These are phyloP conservation scores for Penicillium chermesinum DNA, from an alignment of 495 filamentous ascomycete genomes.

Conservation along the genomic window DNA sequence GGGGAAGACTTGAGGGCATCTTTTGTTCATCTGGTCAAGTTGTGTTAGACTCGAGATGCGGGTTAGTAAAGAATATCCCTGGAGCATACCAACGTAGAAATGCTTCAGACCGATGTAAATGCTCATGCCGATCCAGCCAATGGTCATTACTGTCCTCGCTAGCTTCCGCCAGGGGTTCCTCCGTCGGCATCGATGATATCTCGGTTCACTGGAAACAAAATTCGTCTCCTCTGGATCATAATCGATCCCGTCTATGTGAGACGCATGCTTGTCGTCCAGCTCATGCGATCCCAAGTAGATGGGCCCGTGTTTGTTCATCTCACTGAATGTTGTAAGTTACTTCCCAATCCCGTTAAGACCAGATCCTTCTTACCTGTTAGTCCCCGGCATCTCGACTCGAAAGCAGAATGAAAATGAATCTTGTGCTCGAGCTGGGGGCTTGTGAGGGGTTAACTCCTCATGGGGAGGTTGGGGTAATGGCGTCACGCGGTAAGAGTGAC, in stretches of 20 bases:
- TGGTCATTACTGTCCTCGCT: slow-evolving; percentile 6
- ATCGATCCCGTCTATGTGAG: slow-evolving; percentile 2
- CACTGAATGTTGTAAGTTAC: slow-evolving; percentile 1
- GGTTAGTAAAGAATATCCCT: neutral
- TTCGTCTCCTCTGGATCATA: slow-evolving; percentile 1
- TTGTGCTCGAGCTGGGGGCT: neutral
- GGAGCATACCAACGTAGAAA: slow-evolving; percentile 3
- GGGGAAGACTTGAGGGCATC: slow-evolving; percentile 5
- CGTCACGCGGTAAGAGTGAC: neutral
- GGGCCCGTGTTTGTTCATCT: slow-evolving; percentile 3
- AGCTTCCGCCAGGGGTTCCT: slow-evolving; percentile 7
- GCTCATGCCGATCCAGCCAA: slow-evolving; percentile 7
- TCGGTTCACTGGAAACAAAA: slow-evolving; percentile 3
- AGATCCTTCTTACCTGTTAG: neutral
- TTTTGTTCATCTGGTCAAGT: neutral
- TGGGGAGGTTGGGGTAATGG: neutral
- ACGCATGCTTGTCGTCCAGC: slow-evolving; percentile 2
- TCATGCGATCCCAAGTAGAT: slow-evolving; percentile 1
- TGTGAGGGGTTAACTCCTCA: neutral
- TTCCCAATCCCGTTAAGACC: neutral
- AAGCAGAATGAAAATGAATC: neutral
- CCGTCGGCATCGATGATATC: slow-evolving; percentile 1
- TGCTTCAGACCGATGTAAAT: slow-evolving; percentile 3
- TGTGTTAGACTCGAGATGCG: neutral
- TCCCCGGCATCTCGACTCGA: no score